Evolutionary conservation across 495 filamentous ascomycete genomes (phyloP).

Genomic region (Penicillium desertorum): DNA sequence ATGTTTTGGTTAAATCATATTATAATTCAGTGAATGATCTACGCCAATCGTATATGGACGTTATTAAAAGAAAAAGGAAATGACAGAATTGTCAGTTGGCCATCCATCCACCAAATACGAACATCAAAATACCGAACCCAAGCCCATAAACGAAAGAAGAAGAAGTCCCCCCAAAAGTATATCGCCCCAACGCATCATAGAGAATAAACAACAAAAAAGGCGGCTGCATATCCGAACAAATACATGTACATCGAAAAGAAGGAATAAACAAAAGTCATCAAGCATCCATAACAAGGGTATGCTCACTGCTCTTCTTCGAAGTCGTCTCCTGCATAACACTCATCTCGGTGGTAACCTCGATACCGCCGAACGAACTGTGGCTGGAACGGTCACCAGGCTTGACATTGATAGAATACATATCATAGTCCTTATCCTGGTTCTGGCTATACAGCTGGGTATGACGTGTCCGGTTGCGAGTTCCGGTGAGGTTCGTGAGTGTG

Average conservation of each 20-base stretch:
- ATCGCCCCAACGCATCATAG: slow-evolving; percentile 18
- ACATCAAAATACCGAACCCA: neutral
- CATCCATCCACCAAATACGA: slow-evolving; percentile 6
- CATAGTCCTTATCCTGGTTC: slow-evolving; percentile 33
- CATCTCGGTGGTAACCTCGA: slow-evolving; percentile 43
- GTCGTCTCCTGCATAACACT: slow-evolving; percentile 27
- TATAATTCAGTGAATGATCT: too few relatives aligned
- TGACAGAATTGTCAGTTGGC: slow-evolving; percentile 10
- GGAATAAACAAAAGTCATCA: slow-evolving; percentile 19
- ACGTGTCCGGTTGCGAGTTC: slow-evolving; percentile 18
- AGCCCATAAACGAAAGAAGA: neutral
- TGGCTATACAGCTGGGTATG: slow-evolving; percentile 25
- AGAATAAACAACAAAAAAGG: neutral
- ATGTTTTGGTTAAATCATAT: too few relatives aligned
- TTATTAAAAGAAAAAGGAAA: neutral
- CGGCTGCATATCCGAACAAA: neutral
- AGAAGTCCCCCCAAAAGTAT: slow-evolving; percentile 4
- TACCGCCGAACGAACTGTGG: slow-evolving; percentile 23
- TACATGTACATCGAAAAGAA: slow-evolving; percentile 2
- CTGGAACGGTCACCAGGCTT: slow-evolving; percentile 22
- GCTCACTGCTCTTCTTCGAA: slow-evolving; percentile 26
- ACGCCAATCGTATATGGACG: too few relatives aligned
- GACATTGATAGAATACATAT: slow-evolving; percentile 38
- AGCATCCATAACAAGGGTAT: slow-evolving; percentile 25
- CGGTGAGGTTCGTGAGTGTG: slow-evolving; percentile 21